Base-by-base conservation (phyloP, 2,329 filamentous ascomycete species). In the Chrysoporthe puriensis region DNA sequence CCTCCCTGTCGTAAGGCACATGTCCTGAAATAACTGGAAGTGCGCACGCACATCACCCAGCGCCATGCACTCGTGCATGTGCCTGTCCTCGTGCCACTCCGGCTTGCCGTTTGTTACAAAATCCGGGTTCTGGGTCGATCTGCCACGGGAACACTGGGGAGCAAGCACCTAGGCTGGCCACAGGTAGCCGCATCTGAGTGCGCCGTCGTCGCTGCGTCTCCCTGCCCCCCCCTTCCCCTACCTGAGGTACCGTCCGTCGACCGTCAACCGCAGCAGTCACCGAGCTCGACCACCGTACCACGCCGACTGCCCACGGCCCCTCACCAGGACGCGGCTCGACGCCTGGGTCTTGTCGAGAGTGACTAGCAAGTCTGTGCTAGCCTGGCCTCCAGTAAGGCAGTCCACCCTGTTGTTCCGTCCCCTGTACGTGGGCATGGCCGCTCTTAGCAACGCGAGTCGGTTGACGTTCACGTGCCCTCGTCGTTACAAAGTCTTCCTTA, bases 1-100 rank as follows among this genome's bases (percentile, higher is more conserved):
- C 4, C 36, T 44, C 21, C 42, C 42, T 21, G 40, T 46, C 21
- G 21, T 11, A 32, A 48, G 59, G 42, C 43, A 48, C 43, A 16
- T 36, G 59, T 34, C 26, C 16, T 46, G 59, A n/a, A n/a, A 18
- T 61, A 8, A 4, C n/a, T 48, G 21, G 48, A 9, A 11, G 42
- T 11, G 21, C 59, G 21, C 43, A 14, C 14, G 26, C 26, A 46
- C 59, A 26, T 34, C 26, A 36, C 21, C 21, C 58, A 46, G 42
- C 9, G 40, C 40, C 40, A 61, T 61, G 59, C 43, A 43, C 43
- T 61, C 6, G 59, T 46, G 21, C 59, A 46, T 48, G 43, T 57
- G 54, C 32, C 18, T 36, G 34, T 57, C 34, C 54, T 57, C 54
- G 54, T 57, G 54, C 9, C 32, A 57, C 54, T 26, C 26, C 34